Evolutionary conservation across 2,329 filamentous ascomycete genomes (phyloP).

Genomic region (Exophiala bonariae): DNA sequence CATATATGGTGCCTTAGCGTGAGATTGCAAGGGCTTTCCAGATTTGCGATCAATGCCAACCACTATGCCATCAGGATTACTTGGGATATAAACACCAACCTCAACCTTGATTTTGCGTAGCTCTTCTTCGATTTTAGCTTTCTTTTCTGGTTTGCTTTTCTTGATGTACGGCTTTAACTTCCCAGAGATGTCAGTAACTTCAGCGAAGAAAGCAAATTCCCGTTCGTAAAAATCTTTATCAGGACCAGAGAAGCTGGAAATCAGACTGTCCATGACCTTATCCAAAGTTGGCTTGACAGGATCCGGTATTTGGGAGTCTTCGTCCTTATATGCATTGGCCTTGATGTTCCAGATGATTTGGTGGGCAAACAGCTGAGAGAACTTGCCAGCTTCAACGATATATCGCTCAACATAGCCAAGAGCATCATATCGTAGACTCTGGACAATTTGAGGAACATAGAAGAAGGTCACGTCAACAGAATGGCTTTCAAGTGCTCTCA

Average conservation of each 20-base stretch:
- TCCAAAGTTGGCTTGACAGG: constrained; percentile 91
- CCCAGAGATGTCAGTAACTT: constrained; percentile 92
- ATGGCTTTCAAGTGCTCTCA: constrained; percentile 90
- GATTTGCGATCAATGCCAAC: constrained; percentile 98
- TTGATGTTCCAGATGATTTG: constrained; percentile 99
- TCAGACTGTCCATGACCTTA: constrained; percentile 80
- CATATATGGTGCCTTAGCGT: constrained; percentile 99
- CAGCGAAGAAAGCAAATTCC: constrained; percentile 97
- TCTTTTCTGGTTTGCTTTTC: constrained; percentile 90
- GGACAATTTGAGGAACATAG: constrained; percentile 97
- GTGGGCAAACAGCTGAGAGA: constrained; percentile 97
- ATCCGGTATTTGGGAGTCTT: constrained; percentile 86
- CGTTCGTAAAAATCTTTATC: constrained; percentile 88
- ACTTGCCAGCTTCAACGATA: constrained; percentile 93
- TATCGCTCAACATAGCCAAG: constrained; percentile 95
- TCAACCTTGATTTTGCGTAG: constrained; percentile 96
- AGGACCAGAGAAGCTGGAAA: constrained; percentile 73
- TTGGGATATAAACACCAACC: constrained; percentile 93
- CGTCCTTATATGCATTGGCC: constrained; percentile 96
- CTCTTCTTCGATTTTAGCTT: constrained; percentile 98
- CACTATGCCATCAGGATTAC: constrained; percentile 94
- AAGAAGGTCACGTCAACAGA: constrained; percentile 98
- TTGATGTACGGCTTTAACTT: constrained; percentile 95
- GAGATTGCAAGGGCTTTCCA: constrained; percentile 93
- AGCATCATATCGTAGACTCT: constrained; percentile 87